phyloP scores from a whole-genome alignment of 805 yeast species.

The Priceomyces carsonii region DNA sequence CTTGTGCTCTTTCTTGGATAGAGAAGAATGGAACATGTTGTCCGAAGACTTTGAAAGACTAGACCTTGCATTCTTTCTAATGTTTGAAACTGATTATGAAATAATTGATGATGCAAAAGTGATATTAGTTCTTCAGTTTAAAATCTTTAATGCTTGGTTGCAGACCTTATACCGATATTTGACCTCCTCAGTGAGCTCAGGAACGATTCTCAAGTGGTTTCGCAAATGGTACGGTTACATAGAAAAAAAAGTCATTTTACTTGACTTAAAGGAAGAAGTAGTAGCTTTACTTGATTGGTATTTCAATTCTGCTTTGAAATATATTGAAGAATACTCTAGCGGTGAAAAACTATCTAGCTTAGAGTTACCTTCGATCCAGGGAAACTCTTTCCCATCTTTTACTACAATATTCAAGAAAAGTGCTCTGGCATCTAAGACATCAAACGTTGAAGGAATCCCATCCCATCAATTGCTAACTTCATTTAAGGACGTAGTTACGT shows the following conservation, averaged over 20 bases:
- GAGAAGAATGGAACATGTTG: conserved; percentile 3
- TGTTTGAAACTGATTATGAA: conserved; percentile 2
- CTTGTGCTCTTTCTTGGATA: conserved; percentile 7
- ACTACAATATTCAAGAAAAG: conserved; percentile 1
- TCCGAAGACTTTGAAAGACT: conserved; percentile 4
- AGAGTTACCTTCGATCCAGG: conserved; percentile 15
- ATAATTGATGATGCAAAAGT: conserved; percentile 2
- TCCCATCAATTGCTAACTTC: conserved; percentile 44
- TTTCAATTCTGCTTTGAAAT: conserved; percentile 14
- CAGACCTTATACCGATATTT: conserved; percentile 15
- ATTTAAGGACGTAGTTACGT: conserved; percentile 66
- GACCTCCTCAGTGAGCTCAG: background rate
- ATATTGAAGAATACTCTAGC: conserved; percentile 9
- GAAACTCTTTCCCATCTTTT: conserved; percentile 6
- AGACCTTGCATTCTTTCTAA: conserved; percentile 5
- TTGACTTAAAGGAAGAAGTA: background rate
- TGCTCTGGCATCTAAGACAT: background rate
- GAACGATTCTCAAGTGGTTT: conserved; percentile 28
- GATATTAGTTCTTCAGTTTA: conserved; percentile 25
- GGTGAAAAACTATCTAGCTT: background rate
- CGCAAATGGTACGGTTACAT: conserved; percentile 27
- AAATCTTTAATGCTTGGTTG: conserved; percentile 41
- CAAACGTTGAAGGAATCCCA: conserved; percentile 40
- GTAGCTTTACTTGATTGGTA: conserved; percentile 19
- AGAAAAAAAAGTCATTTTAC: background rate